phyloP scores from a whole-genome alignment of 495 filamentous ascomycete genomes.

The Talaromyces stipitatus region DNA sequence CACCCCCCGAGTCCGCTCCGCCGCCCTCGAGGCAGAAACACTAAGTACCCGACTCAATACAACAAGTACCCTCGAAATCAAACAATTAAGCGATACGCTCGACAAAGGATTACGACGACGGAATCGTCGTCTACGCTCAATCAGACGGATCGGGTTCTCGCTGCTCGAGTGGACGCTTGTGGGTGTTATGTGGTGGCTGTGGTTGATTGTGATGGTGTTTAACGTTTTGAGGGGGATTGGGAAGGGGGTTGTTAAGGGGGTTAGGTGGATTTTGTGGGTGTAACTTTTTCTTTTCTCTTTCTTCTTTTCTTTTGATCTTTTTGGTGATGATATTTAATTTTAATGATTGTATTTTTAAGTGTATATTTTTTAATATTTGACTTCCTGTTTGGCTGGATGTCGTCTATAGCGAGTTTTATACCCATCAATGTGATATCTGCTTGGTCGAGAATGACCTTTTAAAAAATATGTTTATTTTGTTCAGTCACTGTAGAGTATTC shows the following conservation, averaged over 20 bases:
- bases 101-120: constrained; percentile 62
- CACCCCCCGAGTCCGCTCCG: constrained; percentile 53
- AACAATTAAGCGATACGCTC: constrained; percentile 68
- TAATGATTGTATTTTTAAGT: neutral
- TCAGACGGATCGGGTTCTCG: constrained; percentile 60
- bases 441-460: too few species aligned
- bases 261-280: constrained; percentile 77
- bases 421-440: neutral
- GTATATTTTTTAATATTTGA: neutral
- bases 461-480: too few species aligned
- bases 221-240: constrained; percentile 53
- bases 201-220: constrained; percentile 67
- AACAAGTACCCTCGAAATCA: constrained; percentile 65
- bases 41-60: constrained; percentile 66
- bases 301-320: neutral
- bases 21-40: constrained; percentile 69
- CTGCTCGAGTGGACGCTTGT: constrained; percentile 74
- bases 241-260: constrained; percentile 45
- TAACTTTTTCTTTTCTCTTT: constrained; percentile 7
- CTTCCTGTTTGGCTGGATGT: neutral
- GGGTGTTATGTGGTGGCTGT: constrained; percentile 76
- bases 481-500: too few species aligned
- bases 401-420: neutral
- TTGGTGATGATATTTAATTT: neutral
- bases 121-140: constrained; percentile 63